Percentiles rank a stretch among this genome's conserved stretches.
phyloP scores from a whole-genome alignment of 129 eudicot genomes.

The Pseudognaphalium luteoalbum region DNA sequence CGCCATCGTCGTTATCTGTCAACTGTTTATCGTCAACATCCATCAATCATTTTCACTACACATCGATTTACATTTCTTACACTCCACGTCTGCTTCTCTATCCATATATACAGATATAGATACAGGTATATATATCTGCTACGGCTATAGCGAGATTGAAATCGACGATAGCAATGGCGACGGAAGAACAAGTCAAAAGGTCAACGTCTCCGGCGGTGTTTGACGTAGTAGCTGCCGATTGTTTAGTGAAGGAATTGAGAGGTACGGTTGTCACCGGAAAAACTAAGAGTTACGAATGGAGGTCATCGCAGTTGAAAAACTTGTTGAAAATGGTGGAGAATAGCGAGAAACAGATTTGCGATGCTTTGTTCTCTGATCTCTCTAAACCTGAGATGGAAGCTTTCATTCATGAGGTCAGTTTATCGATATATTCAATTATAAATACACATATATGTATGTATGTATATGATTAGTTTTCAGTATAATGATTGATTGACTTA shows the following conservation, averaged over 20 bases:
- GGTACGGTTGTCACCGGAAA: constrained; percentile 41
- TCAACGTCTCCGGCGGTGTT: constrained; percentile 24
- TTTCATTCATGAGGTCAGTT: constrained; percentile 62
- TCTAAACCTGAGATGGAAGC: constrained; percentile 70
- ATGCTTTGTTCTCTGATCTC: constrained; percentile 70
- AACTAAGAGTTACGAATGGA: constrained; percentile 80
- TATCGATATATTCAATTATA: not conserved
- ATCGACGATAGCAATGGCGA: constrained; percentile 23
- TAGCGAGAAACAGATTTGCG: constrained; percentile 55
- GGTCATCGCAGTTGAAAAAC: constrained; percentile 63
- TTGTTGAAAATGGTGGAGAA: constrained; percentile 44
- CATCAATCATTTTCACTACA: not conserved
- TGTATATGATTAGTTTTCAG: not conserved
- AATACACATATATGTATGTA: not conserved
- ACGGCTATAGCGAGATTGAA: constrained; percentile 1
- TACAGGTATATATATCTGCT: not conserved
- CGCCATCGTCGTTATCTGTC: constrained; percentile 10
- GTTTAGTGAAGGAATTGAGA: constrained; percentile 58
- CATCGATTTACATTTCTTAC: not conserved
- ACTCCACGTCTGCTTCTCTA: not conserved
- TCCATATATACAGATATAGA: not conserved
- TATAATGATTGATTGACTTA: constrained; percentile 2
- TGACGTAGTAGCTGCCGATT: constrained; percentile 35
- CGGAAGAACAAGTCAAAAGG: constrained; percentile 16
- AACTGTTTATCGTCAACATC: not conserved